These are phyloP conservation scores for Elsinoe arachidis DNA, from an alignment of 2,329 filamentous ascomycete species.

Conservation along the genomic window DNA sequence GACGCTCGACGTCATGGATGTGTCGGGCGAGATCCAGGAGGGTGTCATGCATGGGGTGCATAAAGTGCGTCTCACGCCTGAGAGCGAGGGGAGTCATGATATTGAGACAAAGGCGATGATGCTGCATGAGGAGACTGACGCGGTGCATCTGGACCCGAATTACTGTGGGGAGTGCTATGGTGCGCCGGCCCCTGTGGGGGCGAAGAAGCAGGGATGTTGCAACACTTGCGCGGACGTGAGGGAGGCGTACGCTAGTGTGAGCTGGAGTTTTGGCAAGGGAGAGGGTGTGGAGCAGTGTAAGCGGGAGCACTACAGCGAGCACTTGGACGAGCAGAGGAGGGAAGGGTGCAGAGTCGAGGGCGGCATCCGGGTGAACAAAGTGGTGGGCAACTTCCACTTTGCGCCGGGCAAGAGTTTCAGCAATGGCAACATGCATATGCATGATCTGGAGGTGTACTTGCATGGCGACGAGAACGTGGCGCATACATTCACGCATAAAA, in stretches of 20 bases:
- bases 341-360: slow-evolving; percentile 96
- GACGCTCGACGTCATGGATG: slow-evolving; percentile 98
- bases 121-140: slow-evolving; percentile 61
- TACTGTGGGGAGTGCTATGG: slow-evolving; percentile 96
- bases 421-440: slow-evolving; percentile 93
- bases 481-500: slow-evolving; percentile 82
- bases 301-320: slow-evolving; percentile 86
- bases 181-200: slow-evolving; percentile 61
- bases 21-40: slow-evolving; percentile 92
- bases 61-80: slow-evolving; percentile 73
- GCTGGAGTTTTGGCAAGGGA: slow-evolving; percentile 90
- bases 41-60: slow-evolving; percentile 86
- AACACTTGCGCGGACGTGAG: slow-evolving; percentile 95
- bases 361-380: slow-evolving; percentile 90
- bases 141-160: slow-evolving; percentile 72
- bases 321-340: slow-evolving; percentile 73
- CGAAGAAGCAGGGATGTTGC: slow-evolving; percentile 79
- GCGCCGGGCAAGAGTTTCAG: slow-evolving; percentile 94
- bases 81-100: slow-evolving; percentile 63
- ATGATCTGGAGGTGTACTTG: slow-evolving; percentile 95
- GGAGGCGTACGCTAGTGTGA: slow-evolving; percentile 80
- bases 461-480: slow-evolving; percentile 57
- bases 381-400: slow-evolving; percentile 97
- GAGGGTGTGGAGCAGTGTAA: slow-evolving; percentile 91
- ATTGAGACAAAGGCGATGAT: slow-evolving; percentile 62